phyloP scores from a whole-genome alignment of 768 basidiomycete genomes.

The Termitomyces sp. region DNA sequence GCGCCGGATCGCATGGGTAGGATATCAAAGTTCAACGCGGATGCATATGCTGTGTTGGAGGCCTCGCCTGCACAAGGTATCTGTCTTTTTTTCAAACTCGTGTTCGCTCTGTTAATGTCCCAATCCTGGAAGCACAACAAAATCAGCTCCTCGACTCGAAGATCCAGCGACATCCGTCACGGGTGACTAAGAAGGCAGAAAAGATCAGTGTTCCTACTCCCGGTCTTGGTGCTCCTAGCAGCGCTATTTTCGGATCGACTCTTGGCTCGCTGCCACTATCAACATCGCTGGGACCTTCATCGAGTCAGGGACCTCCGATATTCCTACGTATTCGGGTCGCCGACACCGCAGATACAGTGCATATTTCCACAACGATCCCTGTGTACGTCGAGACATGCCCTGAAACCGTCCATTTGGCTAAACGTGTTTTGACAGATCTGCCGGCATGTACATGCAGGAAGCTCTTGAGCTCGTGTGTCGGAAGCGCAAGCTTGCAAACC shows the following conservation, averaged over 20 bases:
- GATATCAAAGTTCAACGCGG: conserved; percentile 85
- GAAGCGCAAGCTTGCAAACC: conserved; percentile 60
- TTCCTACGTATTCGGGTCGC: conserved; percentile 82
- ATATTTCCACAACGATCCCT: conserved; percentile 85
- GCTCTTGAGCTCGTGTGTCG: conserved; percentile 83
- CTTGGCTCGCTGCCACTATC: conserved; percentile 50
- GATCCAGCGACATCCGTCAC: conserved; percentile 80
- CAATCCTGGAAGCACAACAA: conserved; percentile 48
- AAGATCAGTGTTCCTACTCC: conserved; percentile 42
- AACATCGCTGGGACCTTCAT: conserved; percentile 66
- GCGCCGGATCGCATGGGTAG: conserved; percentile 88
- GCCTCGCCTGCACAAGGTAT: conserved; percentile 68
- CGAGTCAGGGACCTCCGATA: conserved; percentile 74
- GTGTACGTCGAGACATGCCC: conserved; percentile 54
- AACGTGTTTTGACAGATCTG: conserved; percentile 45
- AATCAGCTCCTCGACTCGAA: conserved; percentile 77
- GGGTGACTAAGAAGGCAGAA: conserved; percentile 59
- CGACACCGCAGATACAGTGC: conserved; percentile 77
- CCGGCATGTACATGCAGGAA: conserved; percentile 97
- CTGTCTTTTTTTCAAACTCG: conserved; percentile 15
- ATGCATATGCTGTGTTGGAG: conserved; percentile 85
- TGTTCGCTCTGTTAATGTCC: conserved; percentile 13
- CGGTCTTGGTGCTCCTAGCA: conserved; percentile 37
- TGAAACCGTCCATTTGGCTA: neutral
- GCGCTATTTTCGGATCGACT: conserved; percentile 43